Percentiles rank a stretch among this genome's conserved stretches.
Conservation (phyloP, 192 early-diverging fungal genomes). For the Coemansia sp. region DNA sequence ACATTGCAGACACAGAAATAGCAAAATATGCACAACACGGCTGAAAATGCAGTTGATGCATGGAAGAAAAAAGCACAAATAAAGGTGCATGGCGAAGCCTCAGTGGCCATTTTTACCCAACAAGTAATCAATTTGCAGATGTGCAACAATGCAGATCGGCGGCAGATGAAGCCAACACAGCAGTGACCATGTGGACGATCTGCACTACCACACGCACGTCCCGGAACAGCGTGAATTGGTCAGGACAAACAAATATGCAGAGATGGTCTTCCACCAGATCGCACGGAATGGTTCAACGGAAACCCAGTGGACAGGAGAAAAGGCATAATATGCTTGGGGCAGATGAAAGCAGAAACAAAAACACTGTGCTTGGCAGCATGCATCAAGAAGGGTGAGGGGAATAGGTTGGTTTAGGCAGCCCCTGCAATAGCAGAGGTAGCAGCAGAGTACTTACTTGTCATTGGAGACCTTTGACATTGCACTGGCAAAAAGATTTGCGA, state of each 20-base stretch:
- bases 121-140: neutral
- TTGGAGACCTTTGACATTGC: conserved; percentile 26
- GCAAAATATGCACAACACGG: neutral
- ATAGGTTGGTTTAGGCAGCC: neutral
- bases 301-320: neutral
- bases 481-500: conserved; percentile 9
- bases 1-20: neutral
- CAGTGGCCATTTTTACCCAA: neutral
- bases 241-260: neutral
- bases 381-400: neutral
- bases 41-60: neutral
- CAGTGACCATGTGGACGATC: neutral
- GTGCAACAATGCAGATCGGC: neutral
- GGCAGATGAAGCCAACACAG: neutral
- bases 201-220: neutral
- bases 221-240: neutral
- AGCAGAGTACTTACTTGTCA: conserved; percentile 42
- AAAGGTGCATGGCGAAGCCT: neutral
- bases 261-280: neutral
- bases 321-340: neutral
- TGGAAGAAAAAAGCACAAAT: neutral
- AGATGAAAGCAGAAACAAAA: neutral
- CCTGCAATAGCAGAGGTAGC: neutral
- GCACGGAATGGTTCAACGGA: neutral
- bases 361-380: neutral